Conservation (phyloP, 1,139 yeast species). For the Candida frijolesensis region DNA sequence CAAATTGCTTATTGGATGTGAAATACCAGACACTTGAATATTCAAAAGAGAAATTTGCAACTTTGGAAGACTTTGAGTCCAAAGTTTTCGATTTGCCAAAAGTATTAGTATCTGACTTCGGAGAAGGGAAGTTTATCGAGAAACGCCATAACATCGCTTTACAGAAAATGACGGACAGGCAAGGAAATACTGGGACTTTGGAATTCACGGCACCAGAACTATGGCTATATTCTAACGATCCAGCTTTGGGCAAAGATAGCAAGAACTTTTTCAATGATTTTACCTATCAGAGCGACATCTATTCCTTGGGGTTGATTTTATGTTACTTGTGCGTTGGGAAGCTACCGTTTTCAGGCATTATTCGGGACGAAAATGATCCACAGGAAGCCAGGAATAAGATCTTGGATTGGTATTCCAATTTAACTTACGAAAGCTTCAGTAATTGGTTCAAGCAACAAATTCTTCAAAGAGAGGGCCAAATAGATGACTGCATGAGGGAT, state of each 20-base stretch:
- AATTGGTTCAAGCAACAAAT: slow-evolving; percentile 27
- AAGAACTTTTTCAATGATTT: slow-evolving; percentile 49
- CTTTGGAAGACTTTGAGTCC: slow-evolving; percentile 23
- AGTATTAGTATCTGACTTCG: slow-evolving; percentile 83
- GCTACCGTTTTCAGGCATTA: slow-evolving; percentile 53
- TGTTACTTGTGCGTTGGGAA: slow-evolving; percentile 71
- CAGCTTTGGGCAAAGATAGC: slow-evolving; percentile 18
- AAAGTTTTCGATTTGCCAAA: slow-evolving; percentile 52
- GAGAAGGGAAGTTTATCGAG: slow-evolving; percentile 79
- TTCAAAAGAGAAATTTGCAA: slow-evolving; percentile 13
- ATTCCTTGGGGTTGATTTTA: slow-evolving; percentile 79
- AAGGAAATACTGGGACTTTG: slow-evolving; percentile 82
- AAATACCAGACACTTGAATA: slow-evolving; percentile 22
- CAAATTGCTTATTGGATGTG: slow-evolving; percentile 70
- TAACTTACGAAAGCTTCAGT: slow-evolving; percentile 23
- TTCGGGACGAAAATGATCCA: slow-evolving; percentile 38
- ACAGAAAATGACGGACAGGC: slow-evolving; percentile 23
- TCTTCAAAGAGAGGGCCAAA: slow-evolving; percentile 10
- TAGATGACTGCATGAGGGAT: slow-evolving; percentile 17
- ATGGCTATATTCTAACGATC: slow-evolving; percentile 38
- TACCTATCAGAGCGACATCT: slow-evolving; percentile 72
- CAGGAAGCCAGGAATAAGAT: slow-evolving; percentile 29
- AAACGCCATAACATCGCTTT: slow-evolving; percentile 23
- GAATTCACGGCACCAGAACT: slow-evolving; percentile 89
- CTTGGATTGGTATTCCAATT: slow-evolving; percentile 30